Evolutionary conservation across 1,284 basidiomycete species (phyloP).

Genomic region (Ceratobasidium sp.): DNA sequence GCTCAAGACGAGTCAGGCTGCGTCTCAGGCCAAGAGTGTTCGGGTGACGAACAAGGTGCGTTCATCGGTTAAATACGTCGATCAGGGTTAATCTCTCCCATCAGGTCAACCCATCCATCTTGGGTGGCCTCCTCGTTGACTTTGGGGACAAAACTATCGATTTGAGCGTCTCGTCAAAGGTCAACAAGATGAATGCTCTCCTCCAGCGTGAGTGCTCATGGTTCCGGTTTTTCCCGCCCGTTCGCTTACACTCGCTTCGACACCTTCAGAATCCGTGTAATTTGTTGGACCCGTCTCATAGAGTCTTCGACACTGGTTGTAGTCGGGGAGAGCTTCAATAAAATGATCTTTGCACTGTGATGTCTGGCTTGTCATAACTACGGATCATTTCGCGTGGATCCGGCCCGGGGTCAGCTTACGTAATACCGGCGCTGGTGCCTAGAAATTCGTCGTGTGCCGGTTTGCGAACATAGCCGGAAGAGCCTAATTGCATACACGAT

Average conservation of each 20-base stretch:
- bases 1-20: conserved; percentile 85
- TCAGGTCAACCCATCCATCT: conserved; percentile 85
- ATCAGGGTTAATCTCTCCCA: conserved; percentile 28
- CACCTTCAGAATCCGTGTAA: conserved; percentile 43
- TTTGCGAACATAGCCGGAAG: no score
- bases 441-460: no score
- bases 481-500: no score
- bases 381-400: conserved; percentile 24
- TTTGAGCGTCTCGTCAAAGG: conserved; percentile 90
- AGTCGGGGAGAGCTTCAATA: background rate
- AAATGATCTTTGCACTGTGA: conserved; percentile 3
- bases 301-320: background rate
- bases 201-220: conserved; percentile 69
- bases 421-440: conserved; percentile 13
- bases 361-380: no score
- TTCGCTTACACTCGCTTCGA: background rate
- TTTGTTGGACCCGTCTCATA: background rate
- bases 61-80: conserved; percentile 40
- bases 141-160: conserved; percentile 99
- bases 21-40: conserved; percentile 83
- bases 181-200: conserved; percentile 93
- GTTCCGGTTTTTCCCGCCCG: conserved; percentile 14
- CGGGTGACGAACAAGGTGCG: conserved; percentile 88
- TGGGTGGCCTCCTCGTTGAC: conserved; percentile 94
- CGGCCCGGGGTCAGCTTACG: background rate